Base-by-base conservation (phyloP, 1,284 basidiomycete genomes). In the Ustilago esculenta region DNA sequence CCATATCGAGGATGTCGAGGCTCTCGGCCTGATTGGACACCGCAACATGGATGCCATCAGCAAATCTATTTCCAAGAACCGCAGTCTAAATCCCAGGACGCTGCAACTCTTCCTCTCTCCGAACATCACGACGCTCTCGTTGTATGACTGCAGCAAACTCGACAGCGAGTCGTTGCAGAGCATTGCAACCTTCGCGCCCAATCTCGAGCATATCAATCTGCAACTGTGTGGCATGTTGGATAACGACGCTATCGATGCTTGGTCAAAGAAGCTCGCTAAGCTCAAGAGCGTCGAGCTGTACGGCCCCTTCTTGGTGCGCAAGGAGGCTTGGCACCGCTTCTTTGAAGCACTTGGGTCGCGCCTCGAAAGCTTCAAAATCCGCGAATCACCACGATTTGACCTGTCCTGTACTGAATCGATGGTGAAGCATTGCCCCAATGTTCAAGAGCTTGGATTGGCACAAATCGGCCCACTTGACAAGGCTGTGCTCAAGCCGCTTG, bases 1-100 rank as follows among this genome's bases (percentile, higher is more conserved):
- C 43, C 88, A 92, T 78, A 96, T 98, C 54, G 88, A 94, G 59
- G 90, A 94, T 65, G 89, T 97, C 14, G 94, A 97, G 65, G 89
- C 90, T 0, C 85, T 98, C 5, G 93, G 94, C 0, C 89, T 93
- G 73, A 90, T 97, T 51, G 92, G 92, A 1, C 77, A 86, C 1
- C 48, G 58, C 39, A 80, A 76, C 57, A 50, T 71, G 44, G 77
- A 81, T n/a, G 65, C 66, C 4, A 69, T 80, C 65, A 75, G 76
- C 61, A 75, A 73, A 47, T 90, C 92, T 17, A 86, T 98, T 33
- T 90, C 90, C 34, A 92, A 91, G 82, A 92, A 90, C 75, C 86
- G 95, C 30, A 87, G 89, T 63, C 84, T 98, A 89, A 93, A 59
- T 30, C 39, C 67, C 90, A 90, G 61, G 91, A 90, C 4, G 46